Conservation (phyloP, 139 green algal species). For the Choricystis sp. region DNA sequence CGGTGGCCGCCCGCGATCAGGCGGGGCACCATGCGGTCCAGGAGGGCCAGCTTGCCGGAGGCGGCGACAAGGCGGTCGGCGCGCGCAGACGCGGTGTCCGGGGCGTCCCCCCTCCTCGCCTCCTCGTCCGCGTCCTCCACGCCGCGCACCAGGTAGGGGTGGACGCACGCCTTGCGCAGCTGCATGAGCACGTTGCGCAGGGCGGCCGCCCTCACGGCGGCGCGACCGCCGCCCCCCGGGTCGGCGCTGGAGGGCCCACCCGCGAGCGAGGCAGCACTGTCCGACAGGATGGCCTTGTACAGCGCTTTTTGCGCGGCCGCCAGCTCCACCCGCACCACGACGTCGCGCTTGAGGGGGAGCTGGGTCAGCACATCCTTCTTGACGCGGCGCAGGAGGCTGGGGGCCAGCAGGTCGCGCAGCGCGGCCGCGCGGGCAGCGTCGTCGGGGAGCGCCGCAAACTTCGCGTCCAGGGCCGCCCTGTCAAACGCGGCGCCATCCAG, state of each 20-base stretch:
- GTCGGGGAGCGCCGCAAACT: conserved; percentile 5
- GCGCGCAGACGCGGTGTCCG: neutral
- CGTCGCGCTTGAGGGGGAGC: conserved; percentile 17
- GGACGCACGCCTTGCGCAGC: conserved; percentile 32
- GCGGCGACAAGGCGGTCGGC: conserved; percentile 6
- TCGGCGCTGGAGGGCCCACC: conserved; percentile 22
- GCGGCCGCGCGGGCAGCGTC: neutral
- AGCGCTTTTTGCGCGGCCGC: conserved; percentile 21
- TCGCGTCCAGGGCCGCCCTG: conserved; percentile 13
- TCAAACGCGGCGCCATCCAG: conserved; percentile 13
- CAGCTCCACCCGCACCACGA: conserved; percentile 30
- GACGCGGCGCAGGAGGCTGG: conserved; percentile 10
- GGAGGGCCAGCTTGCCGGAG: conserved; percentile 43
- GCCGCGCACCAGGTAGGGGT: conserved; percentile 27
- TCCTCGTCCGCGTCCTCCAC: neutral
- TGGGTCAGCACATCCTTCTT: conserved; percentile 3
- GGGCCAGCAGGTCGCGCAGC: conserved; percentile 3
- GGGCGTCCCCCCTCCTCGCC: neutral
- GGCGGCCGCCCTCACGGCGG: conserved; percentile 20
- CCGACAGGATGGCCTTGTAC: conserved; percentile 36
- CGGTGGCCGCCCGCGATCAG: conserved; percentile 18
- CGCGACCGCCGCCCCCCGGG: conserved; percentile 8
- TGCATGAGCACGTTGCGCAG: conserved; percentile 29
- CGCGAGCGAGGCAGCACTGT: conserved; percentile 36
- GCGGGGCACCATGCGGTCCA: conserved; percentile 38